Base-by-base conservation (phyloP, 345 rosid genomes). In the Eutrema japonicum region DNA sequence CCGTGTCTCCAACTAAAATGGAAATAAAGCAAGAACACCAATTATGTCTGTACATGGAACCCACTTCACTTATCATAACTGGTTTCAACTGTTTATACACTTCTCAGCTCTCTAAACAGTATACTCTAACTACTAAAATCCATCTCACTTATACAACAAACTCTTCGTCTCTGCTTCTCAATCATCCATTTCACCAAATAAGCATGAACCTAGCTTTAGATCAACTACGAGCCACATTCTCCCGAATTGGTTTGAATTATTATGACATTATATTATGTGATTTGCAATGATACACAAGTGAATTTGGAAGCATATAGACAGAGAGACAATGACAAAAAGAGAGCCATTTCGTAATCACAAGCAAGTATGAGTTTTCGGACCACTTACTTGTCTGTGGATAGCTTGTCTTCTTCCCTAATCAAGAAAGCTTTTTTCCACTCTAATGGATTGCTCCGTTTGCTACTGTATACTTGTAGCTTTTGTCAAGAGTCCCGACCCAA, bases 1-100 rank as follows among this genome's bases (percentile, higher is more conserved):
- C 6, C 37, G 51, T 76, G 79, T 69, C 79, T 76, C 79, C 58
- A 76, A 53, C 79, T 61, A 37, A 76, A 76, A 62, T 54, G 46
- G 74, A 76, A 76, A 45, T 37, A 62, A 75, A 75, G 43, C 43
- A 61, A 75, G 57, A 68, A 68, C 64, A 68, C 37, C 74, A 68
- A 45, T 61, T 53, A 62, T 75, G 70, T 54, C 59, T 46, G 37
- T 54, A 76, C 70, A 56, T 76, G 75, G 75, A 69, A 76, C 75
- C 79, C 75, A 69, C 75, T 69, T 69, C 65, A 57, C 64, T 54
- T 53, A 52, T 67, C 71, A 59, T 74, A 67, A 50, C 68, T 66
- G 62, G 73, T 75, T 56, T 66, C 55, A 59, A 74, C 73, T 66
- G 68, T 59, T 75, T 62, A 76, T 59, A 46, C 70, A 61, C 70